phyloP scores from a whole-genome alignment of 2,329 filamentous ascomycete species.

The Hysterium pulicare region DNA sequence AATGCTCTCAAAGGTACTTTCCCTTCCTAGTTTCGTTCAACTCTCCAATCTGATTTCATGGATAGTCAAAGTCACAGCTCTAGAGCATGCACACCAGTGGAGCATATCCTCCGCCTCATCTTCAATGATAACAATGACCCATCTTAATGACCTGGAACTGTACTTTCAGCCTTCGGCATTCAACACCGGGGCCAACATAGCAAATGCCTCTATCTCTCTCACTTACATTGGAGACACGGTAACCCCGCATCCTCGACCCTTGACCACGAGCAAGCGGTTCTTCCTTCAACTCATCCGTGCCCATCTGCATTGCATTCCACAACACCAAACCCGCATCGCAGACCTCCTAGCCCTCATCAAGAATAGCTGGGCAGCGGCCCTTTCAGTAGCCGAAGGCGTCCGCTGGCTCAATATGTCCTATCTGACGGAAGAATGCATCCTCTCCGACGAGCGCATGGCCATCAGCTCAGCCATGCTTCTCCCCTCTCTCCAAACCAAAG shows the following conservation, averaged over 20 bases:
- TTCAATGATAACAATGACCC: conserved; percentile 66
- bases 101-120: conserved; percentile 62
- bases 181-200: conserved; percentile 41
- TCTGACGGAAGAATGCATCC: conserved; percentile 61
- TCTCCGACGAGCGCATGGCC: conserved; percentile 62
- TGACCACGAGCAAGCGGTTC: conserved; percentile 68
- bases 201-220: conserved; percentile 57
- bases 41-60: conserved; percentile 34
- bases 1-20: conserved; percentile 68
- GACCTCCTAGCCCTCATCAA: conserved; percentile 60
- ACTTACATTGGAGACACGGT: conserved; percentile 64
- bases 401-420: conserved; percentile 60
- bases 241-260: conserved; percentile 51
- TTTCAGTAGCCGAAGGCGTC: conserved; percentile 58
- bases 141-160: conserved; percentile 68
- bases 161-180: conserved; percentile 68
- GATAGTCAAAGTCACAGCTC: conserved; percentile 59
- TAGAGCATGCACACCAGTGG: conserved; percentile 70
- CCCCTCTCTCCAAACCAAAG: conserved; percentile 62
- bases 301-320: conserved; percentile 60
- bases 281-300: conserved; percentile 71
- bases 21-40: not conserved
- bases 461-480: conserved; percentile 64
- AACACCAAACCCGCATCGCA: conserved; percentile 55
- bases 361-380: conserved; percentile 64